Evolutionary conservation across 129 eudicot genomes (phyloP).

Genomic region (Artemisia tridentata): DNA sequence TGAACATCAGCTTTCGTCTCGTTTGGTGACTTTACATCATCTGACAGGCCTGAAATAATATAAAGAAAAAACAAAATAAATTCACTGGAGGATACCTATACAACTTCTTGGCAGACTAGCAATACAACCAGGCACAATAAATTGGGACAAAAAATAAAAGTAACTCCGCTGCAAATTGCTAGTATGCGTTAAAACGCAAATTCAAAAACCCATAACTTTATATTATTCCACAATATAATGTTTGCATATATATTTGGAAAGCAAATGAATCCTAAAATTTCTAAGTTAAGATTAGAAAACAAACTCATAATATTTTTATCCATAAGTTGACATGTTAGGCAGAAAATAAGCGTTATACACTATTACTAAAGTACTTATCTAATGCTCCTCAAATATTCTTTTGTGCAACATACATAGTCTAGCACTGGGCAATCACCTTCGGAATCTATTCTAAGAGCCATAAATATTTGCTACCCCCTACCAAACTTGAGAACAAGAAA

Average conservation of each 20-base stretch:
- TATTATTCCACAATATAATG: neutral
- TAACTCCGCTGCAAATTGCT: neutral
- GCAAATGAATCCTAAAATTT: neutral
- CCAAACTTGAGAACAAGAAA: neutral
- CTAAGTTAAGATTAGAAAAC: neutral
- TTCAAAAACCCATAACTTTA: neutral
- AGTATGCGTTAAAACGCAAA: neutral
- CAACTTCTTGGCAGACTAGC: neutral
- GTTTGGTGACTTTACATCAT: slow-evolving; percentile 51
- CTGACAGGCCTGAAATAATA: slow-evolving; percentile 52
- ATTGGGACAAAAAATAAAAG: neutral
- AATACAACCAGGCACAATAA: neutral
- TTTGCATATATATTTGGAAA: neutral
- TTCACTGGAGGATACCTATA: neutral
- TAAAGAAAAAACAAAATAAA: neutral
- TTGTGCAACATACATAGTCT: neutral
- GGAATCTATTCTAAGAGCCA: neutral
- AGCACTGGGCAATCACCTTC: neutral
- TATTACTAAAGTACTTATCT: slow-evolving; percentile 4
- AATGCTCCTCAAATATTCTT: neutral
- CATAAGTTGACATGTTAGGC: neutral
- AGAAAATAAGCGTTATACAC: neutral
- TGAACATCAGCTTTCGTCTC: slow-evolving; percentile 34
- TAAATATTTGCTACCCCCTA: neutral
- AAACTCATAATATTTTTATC: neutral